These are phyloP conservation scores for Heterobasidion irregulare DNA, from an alignment of 1,284 basidiomycete genomes.

Conservation along the genomic window DNA sequence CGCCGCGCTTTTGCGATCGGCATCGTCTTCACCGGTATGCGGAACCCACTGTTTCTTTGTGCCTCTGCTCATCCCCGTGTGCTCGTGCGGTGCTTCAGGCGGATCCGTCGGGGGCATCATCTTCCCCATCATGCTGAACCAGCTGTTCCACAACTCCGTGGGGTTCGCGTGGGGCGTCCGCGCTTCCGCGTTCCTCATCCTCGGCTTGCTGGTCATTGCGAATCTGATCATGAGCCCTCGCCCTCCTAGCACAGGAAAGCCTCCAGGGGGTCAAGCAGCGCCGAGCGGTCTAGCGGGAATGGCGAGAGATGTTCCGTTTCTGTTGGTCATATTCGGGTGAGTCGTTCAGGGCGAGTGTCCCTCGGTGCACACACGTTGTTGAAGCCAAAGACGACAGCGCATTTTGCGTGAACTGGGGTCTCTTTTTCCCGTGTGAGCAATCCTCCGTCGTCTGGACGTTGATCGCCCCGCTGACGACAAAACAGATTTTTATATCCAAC, in stretches of 20 bases:
- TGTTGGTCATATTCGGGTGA: too few relatives aligned
- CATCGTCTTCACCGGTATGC: too few relatives aligned
- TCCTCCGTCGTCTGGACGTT: too few relatives aligned
- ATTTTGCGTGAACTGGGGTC: not conserved
- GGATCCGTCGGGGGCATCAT: conserved; percentile 17
- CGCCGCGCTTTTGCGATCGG: too few relatives aligned
- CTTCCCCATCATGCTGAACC: conserved; percentile 21
- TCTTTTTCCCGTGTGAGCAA: too few relatives aligned
- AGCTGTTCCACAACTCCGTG: conserved; percentile 13
- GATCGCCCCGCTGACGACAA: too few relatives aligned
- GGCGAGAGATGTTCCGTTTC: too few relatives aligned
- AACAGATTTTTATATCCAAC: conserved; percentile 30
- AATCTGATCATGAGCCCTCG: conserved; percentile 3
- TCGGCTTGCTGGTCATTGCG: conserved; percentile 4
- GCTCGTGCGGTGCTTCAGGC: too few relatives aligned
- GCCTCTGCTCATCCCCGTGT: too few relatives aligned
- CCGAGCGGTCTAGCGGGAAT: too few relatives aligned
- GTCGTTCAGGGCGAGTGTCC: not conserved
- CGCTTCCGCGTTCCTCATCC: conserved; percentile 2
- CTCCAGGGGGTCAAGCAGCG: too few relatives aligned
- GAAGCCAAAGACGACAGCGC: not conserved
- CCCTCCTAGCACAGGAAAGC: not conserved
- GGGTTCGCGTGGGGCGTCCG: conserved; percentile 12
- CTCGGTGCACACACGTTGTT: not conserved
- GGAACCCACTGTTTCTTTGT: too few relatives aligned